Base-by-base conservation (phyloP, 768 basidiomycete genomes). In the Pleurotus platypus region DNA sequence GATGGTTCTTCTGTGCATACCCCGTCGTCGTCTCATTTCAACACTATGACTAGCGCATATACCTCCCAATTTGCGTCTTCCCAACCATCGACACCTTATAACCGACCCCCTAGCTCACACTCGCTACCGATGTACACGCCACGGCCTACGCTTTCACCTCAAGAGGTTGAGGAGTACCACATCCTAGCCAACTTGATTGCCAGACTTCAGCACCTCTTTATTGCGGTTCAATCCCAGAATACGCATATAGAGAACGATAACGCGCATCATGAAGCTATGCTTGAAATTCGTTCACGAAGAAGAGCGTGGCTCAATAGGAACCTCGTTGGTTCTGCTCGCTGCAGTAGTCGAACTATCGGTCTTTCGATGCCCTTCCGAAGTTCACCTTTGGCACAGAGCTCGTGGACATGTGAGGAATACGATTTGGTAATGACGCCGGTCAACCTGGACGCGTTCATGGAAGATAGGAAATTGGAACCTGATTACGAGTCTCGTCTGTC, bases 271-370 rank as follows among this genome's bases (percentile, higher is more conserved):
- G 72, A 75, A 24, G 67, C 71, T 13, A 67, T 82, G 5, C 71
- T 89, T 20, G 85, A 86, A 66, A 74, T 81, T 40, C 79, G 79
- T 60, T 80, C 82, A 35, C 76, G 81, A 39, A 76, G 89, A 27
- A 75, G 86, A 8, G 88, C 88, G 5, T 90, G 88, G 88, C 75
- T 82, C 55, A 82, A 81, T 59, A 73, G 78, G 37, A 75, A 77
- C 16, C 74, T 80, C 1, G 45, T 59, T 24, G 64, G 77, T 49
- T 69, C 71, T 49, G 47, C 47, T 5, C 50, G 57, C 3, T 22
- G 40, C 20, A 49, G 58, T n/a, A 49, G 57, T 27, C 64, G 67
- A 11, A 72, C 76, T 37, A 40, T 83, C 56, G 80, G 77, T 1
- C 73, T 88, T 53, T 76, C 80, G 9, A 72, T 70, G 46, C 85